Evolutionary conservation across 2,329 filamentous ascomycete genomes (phyloP), one percentile per base, ranked within the genome.

Genomic region (Exophiala dermatitidis): DNA sequence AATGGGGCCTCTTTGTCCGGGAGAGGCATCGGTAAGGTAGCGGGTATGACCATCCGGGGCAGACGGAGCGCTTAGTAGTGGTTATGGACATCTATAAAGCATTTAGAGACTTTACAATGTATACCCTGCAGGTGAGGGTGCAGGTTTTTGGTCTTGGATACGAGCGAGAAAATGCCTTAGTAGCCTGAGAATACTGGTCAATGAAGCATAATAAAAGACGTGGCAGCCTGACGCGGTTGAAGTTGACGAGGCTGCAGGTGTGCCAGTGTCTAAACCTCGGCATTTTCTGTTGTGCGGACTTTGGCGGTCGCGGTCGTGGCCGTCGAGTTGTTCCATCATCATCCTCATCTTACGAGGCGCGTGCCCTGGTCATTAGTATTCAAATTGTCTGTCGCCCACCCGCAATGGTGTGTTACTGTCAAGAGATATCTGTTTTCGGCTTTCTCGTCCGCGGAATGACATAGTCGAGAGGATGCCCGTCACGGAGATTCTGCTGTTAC

Each of bases 401-500:
- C 33, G 7, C 19, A 19, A 19, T 19, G 19, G 19, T 19, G 19
- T 2, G 41, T 28, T 29, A 7, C 6, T 43, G 19, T 43, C 19
- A 43, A 12, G 36, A 38, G 7, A 29, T 12, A 29, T 29, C 8
- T 28, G 12, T 43, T 12, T 43, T 12, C 19, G 7, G 28, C 41
- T 43, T 19, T 19, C n/a, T 28, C 28, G 4, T 29, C n/a, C 19
- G 8, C 6, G 29, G 19, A 34, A 46, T 44, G 38, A 19, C n/a
- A 46, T 5, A 9, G n/a, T 42, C 45, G 40, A 28, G 40, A 49
- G 12, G n/a, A 63, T 64, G 62, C 61, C 61, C 30, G 62, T 64
- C 29, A 59, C 54, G n/a, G 56, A 60, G 31, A 60, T 64, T 40
- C 53, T 62, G 32, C 57, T 64, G 34, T 55, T 64, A 9, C 54